Evolutionary conservation across 108 stramenopile species (phyloP), one percentile per base, ranked within the genome.

Genomic region (Stephanodiscus minutulus): DNA sequence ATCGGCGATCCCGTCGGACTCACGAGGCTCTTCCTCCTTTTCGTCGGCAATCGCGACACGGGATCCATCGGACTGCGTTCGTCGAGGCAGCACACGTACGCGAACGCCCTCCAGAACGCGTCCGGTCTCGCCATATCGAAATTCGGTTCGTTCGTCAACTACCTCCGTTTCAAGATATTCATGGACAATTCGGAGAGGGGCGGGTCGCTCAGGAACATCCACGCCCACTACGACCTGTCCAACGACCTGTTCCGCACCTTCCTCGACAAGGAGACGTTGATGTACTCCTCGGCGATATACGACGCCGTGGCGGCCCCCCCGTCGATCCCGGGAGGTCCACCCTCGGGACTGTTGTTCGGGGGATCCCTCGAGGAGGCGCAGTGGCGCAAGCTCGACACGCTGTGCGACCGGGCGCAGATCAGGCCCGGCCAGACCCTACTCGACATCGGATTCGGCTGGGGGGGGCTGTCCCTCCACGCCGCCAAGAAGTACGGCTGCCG

Each of bases 381-480:
- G 65, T 83, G 91, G 79, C 82, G 96, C n/a, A 99, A 99, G 73
- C 78, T 98, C 1, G 98, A 99, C 66, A 89, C 91, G 17, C 74
- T 98, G 13, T 76, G 96, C 39, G 89, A 84, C 62, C 81, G 87
- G 15, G 91, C 91, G 9, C 89, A 91, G 53, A 63, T 91, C 58
- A 60, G 87, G 77, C 84, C 90, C 22, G 89, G 88, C 49, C 87
- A 90, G 68, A 78, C 79, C 12, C 55, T 99, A 22, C 85, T 99
- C 28, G 97, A 98, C 63, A 96, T 99, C 79, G 97, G 97, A 35
- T 98, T 94, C 72, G 97, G 97, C 20, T 98, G 97, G 97, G 98
- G 97, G 7, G 94, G 96, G 24, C 76, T 99, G 2, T 90, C 91
- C 7, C 82, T 99, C 64, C 95, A 90, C 67, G 91, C 94, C 9